phyloP scores from a whole-genome alignment of 495 filamentous ascomycete species.

The Neurospora hispaniola region DNA sequence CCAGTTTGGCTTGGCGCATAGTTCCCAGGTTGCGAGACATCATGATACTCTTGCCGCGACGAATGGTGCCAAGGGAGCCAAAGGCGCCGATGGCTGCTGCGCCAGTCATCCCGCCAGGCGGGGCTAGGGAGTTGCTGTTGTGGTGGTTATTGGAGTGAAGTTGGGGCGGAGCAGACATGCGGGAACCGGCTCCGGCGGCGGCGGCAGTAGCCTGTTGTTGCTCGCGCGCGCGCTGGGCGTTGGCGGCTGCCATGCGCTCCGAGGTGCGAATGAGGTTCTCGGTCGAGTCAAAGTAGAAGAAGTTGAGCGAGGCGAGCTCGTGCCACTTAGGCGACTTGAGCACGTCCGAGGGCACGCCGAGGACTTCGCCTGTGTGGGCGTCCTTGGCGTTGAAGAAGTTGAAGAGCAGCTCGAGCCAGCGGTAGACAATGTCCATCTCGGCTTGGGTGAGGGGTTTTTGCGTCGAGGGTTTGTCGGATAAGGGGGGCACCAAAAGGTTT shows the following conservation, averaged over 20 bases:
- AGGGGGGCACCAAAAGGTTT: conserved; percentile 77
- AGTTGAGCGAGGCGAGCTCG: conserved; percentile 89
- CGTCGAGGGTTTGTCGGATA: conserved; percentile 88
- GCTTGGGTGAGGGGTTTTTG: conserved; percentile 80
- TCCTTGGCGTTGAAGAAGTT: conserved; percentile 93
- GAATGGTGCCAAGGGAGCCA: conserved; percentile 61
- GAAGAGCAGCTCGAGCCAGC: conserved; percentile 86
- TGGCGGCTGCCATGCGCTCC: conserved; percentile 88
- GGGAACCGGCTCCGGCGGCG: conserved; percentile 25
- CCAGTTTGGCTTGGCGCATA: conserved; percentile 90
- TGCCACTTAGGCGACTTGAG: conserved; percentile 97
- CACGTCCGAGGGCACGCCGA: conserved; percentile 82
- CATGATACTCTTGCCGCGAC: conserved; percentile 88
- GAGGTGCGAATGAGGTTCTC: conserved; percentile 86
- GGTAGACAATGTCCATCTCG: conserved; percentile 90
- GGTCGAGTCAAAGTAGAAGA: conserved; percentile 95
- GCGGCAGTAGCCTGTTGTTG: conserved; percentile 24
- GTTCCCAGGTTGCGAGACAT: conserved; percentile 89
- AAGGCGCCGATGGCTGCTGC: conserved; percentile 34
- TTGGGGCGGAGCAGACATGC: conserved; percentile 60
- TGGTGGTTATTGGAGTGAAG: conserved; percentile 19
- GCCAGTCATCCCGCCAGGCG: not conserved
- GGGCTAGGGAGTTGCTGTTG: not conserved
- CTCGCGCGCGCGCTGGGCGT: conserved; percentile 58
- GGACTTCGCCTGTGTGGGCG: conserved; percentile 77